Percentiles rank a stretch among this genome's conserved stretches.
phyloP scores from a whole-genome alignment of 2,329 filamentous ascomycete species.

The Fusarium torulosum region DNA sequence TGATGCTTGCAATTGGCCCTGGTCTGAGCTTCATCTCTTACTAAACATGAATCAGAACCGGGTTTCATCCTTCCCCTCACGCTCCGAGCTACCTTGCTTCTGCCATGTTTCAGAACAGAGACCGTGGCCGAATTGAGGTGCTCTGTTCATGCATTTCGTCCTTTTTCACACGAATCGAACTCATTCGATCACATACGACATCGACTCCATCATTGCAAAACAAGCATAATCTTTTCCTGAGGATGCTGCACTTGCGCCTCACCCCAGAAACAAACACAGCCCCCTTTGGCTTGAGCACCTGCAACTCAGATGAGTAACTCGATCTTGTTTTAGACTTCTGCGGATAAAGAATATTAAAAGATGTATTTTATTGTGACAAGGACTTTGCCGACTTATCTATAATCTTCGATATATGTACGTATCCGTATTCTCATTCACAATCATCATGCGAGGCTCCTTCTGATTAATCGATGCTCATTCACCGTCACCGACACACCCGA shows the following conservation, averaged over 20 bases:
- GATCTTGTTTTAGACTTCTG: neutral
- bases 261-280: conserved; percentile 33
- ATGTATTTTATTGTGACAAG: conserved; percentile 1
- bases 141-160: conserved; percentile 19
- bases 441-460: conserved; percentile 6
- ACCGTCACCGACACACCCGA: neutral
- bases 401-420: no score
- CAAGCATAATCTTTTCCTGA: conserved; percentile 42
- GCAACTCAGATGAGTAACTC: neutral
- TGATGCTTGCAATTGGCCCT: neutral
- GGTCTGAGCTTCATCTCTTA: conserved; percentile 41
- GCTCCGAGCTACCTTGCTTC: conserved; percentile 22
- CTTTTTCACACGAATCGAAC: conserved; percentile 15
- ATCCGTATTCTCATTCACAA: no score
- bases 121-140: conserved; percentile 16
- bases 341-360: neutral
- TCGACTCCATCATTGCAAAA: conserved; percentile 9
- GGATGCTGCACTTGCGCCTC: conserved; percentile 30
- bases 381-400: conserved; percentile 9
- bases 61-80: conserved; percentile 32
- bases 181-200: neutral
- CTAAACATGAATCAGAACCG: conserved; percentile 33
- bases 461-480: conserved; percentile 5
- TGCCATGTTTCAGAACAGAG: conserved; percentile 35
- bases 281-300: conserved; percentile 3